A percentile compares a stretch with the other conserved stretches of the same genome.
These are phyloP conservation scores for Triticum turgidum DNA, from an alignment of 176 grass and related monocot genomes.

Conservation along the genomic window DNA sequence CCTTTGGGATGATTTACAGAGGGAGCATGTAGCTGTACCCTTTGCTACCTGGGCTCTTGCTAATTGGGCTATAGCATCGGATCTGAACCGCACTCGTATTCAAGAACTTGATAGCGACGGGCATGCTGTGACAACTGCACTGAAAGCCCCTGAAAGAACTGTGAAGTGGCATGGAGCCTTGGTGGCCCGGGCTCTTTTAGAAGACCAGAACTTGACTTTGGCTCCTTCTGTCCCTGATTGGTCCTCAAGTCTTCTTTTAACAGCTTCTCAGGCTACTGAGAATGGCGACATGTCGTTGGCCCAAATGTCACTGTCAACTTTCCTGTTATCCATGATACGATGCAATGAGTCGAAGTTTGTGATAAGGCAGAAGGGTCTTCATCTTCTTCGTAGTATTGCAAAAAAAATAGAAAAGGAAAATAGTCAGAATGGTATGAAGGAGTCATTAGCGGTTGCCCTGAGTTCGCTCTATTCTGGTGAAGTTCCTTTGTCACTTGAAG, in stretches of 20 bases:
- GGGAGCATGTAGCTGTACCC: constrained; percentile 96
- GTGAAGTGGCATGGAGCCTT: constrained; percentile 96
- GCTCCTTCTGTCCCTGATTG: constrained; percentile 77
- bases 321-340: constrained; percentile 76
- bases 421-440: constrained; percentile 60
- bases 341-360: constrained; percentile 78
- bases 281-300: constrained; percentile 75
- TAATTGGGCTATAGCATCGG: constrained; percentile 94
- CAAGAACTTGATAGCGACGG: constrained; percentile 92
- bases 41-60: constrained; percentile 98
- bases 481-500: constrained; percentile 81
- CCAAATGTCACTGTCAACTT: constrained; percentile 78
- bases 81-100: constrained; percentile 73
- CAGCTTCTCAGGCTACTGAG: constrained; percentile 79
- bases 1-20: constrained; percentile 96
- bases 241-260: constrained; percentile 88
- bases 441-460: constrained; percentile 67
- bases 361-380: constrained; percentile 80
- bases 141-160: constrained; percentile 87
- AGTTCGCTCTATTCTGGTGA: constrained; percentile 74
- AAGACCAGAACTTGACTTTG: constrained; percentile 63
- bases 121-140: constrained; percentile 69
- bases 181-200: constrained; percentile 77
- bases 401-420: constrained; percentile 80
- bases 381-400: constrained; percentile 76